Conservation (phyloP, 768 basidiomycete species). For the Lactarius pseudohatsudake region DNA sequence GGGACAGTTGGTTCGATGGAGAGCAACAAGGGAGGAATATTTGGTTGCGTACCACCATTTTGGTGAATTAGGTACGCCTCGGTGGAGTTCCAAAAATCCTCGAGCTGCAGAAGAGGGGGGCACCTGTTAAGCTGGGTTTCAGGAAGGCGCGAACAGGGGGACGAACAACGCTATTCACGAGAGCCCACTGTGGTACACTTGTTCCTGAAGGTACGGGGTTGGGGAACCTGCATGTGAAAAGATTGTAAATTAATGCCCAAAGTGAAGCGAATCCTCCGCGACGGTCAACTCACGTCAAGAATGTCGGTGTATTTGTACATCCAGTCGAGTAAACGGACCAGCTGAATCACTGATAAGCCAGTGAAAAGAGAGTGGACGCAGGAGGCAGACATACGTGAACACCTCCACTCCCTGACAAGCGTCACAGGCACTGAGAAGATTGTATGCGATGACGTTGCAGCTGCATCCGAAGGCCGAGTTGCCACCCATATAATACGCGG, state of each 20-base stretch:
- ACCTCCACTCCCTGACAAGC: too few species aligned
- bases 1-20: too few species aligned
- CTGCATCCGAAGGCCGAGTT: too few species aligned
- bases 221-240: slow-evolving; percentile 1
- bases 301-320: neutral
- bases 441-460: slow-evolving; percentile 15
- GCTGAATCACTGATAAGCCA: neutral
- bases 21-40: too few species aligned
- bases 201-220: slow-evolving; percentile 2
- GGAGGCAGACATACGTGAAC: too few species aligned
- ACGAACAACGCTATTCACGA: neutral
- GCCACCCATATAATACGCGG: too few species aligned
- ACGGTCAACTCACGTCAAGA: neutral
- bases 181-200: slow-evolving; percentile 7
- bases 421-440: too few species aligned
- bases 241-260: neutral
- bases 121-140: neutral
- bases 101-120: neutral
- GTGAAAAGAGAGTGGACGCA: too few species aligned
- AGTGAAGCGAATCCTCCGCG: neutral
- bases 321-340: neutral
- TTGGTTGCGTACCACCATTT: neutral
- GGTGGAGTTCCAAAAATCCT: neutral
- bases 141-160: neutral
- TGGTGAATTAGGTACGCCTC: neutral